Percentiles rank a stretch among this genome's conserved stretches.
Evolutionary conservation across 73 alveolate species (phyloP).

Genomic region (Stentor coeruleus): DNA sequence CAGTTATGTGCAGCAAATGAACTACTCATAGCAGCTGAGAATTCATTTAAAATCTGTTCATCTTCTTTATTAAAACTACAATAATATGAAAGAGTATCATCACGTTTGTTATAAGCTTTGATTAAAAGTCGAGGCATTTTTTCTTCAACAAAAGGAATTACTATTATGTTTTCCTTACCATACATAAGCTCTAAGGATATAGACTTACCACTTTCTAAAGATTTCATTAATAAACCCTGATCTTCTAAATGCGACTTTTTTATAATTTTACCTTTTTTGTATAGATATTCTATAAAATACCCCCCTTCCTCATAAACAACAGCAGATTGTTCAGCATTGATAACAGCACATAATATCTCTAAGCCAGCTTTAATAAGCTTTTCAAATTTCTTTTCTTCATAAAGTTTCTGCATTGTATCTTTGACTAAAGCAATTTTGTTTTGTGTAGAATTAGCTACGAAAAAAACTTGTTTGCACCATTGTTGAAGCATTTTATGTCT

Average conservation of each 20-base stretch:
- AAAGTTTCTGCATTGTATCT: not conserved
- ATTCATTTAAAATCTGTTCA: not conserved
- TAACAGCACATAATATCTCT: not conserved
- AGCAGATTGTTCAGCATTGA: not conserved
- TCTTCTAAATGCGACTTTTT: not conserved
- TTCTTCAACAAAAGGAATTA: too few species aligned
- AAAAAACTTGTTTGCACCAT: not conserved
- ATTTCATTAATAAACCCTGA: not conserved
- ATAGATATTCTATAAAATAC: not conserved
- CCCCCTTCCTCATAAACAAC: not conserved
- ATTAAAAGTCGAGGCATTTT: too few species aligned
- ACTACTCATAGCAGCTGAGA: not conserved
- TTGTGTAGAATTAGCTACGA: not conserved
- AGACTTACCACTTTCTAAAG: not conserved
- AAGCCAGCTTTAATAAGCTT: not conserved
- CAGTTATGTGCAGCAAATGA: too few species aligned
- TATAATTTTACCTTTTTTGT: not conserved
- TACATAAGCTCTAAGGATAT: not conserved
- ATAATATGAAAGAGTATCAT: not conserved
- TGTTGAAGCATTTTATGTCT: constrained; percentile 1
- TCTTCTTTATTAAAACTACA: not conserved
- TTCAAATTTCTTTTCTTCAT: not conserved
- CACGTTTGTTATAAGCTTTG: not conserved
- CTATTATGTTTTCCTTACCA: not conserved
- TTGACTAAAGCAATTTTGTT: not conserved